Conservation (phyloP, 2,329 filamentous ascomycete species). For the Aureobasidium leucospermi region DNA sequence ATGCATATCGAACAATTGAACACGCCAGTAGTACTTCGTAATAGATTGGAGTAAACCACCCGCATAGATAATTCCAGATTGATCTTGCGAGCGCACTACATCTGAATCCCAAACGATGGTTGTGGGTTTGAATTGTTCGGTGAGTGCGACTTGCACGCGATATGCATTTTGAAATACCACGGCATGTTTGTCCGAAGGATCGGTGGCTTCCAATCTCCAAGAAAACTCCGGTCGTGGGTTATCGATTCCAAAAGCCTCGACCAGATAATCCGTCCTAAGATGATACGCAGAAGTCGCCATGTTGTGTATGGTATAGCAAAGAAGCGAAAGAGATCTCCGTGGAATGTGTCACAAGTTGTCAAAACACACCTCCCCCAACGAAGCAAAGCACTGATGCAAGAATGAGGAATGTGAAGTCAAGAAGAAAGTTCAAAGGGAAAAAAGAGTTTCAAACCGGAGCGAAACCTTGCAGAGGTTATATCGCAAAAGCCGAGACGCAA, state of each 20-base stretch:
- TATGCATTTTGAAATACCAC: neutral
- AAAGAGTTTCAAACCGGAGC: neutral
- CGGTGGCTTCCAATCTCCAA: neutral
- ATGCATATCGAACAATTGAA: neutral
- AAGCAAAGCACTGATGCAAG: neutral
- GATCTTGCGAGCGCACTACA: neutral
- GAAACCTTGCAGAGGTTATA: neutral
- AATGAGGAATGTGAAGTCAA: neutral
- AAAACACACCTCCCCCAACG: neutral
- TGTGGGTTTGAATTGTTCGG: neutral
- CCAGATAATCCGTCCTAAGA: constrained; percentile 3
- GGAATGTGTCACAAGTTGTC: neutral
- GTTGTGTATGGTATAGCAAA: neutral
- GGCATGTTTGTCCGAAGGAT: neutral
- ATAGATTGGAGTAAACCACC: neutral
- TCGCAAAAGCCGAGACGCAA: neutral
- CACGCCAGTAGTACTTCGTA: constrained; percentile 10
- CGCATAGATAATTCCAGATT: neutral
- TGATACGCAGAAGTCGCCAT: constrained; percentile 5
- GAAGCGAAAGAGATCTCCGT: neutral
- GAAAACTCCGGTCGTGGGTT: constrained; percentile 9
- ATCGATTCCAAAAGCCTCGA: constrained; percentile 3
- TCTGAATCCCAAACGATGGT: constrained; percentile 4
- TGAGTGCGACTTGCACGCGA: neutral
- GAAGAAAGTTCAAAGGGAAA: neutral